Conservation (phyloP, 345 rosid genomes). For the Toxicodendron radicans region DNA sequence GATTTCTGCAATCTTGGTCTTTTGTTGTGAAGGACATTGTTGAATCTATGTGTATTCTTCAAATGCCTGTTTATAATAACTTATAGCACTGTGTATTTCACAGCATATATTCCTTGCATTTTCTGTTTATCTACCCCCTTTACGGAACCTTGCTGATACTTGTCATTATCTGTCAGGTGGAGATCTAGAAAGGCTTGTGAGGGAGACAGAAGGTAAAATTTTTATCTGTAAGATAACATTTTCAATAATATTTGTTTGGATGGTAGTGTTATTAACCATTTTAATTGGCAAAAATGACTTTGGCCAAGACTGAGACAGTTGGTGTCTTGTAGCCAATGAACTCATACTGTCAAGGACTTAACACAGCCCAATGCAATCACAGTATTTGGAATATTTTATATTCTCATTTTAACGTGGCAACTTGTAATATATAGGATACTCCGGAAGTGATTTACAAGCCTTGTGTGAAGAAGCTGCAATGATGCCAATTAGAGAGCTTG, state of each 20-base stretch:
- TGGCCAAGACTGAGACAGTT: constrained; percentile 2
- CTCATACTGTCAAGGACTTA: not conserved
- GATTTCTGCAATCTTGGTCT: constrained; percentile 2
- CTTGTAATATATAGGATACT: constrained; percentile 56
- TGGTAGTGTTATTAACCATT: not conserved
- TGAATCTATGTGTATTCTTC: constrained; percentile 2
- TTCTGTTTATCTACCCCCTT: constrained; percentile 5
- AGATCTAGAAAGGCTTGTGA: constrained; percentile 76
- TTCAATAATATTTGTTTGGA: not conserved
- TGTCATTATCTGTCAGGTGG: constrained; percentile 43
- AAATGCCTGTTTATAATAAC: not conserved
- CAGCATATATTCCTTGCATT: not conserved
- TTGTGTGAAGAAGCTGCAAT: constrained; percentile 99
- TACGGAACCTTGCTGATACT: constrained; percentile 9
- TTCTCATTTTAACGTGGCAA: constrained; percentile 1
- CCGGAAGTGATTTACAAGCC: constrained; percentile 98
- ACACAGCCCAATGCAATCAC: not conserved
- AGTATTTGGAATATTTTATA: not conserved
- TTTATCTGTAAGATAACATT: not conserved
- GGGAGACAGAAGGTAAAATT: constrained; percentile 77
- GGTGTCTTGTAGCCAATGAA: not conserved
- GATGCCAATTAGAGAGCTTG: constrained; percentile 99
- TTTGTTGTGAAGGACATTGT: not conserved
- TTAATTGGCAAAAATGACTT: constrained; percentile 10
- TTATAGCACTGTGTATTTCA: not conserved